Base-by-base conservation (phyloP, 2,329 filamentous ascomycete genomes). In the Fusarium hainanense region DNA sequence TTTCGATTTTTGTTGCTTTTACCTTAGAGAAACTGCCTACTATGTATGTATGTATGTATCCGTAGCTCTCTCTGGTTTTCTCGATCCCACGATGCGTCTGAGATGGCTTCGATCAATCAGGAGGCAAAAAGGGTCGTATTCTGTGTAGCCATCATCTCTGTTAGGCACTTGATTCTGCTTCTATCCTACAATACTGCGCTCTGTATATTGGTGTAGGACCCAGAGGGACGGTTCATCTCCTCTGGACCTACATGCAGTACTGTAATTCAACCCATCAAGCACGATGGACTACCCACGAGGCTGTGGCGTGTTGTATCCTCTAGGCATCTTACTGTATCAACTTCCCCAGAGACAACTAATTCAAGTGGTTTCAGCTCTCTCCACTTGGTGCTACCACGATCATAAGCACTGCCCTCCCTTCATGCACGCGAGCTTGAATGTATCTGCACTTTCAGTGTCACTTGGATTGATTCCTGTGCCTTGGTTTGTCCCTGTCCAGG, bases 1-100 rank as follows among this genome's bases (percentile, higher is more conserved):
- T 71, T 61, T 70, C 47, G 54, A 55, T 70, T 70, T 59, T 56
- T 65, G 30, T 58, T 40, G 44, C 42, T 70, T 71, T 65, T 60
- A 58, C 63, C 56, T 66, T 46, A 55, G 11, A 68, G 54, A 56
- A 70, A 54, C 44, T 63, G 63, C 30, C 16, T 42, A 43, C 34
- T 25, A 28, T 46, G 20, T n/a, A 23, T 23, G 20, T n/a, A 23
- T 23, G 21, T 5, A 23, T 23, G 21, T 23, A 23, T 23, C 21
- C 21, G 21, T 23, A 23, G 21, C 21, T 23, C 21, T 23, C 21
- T 23, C 21, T 23, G 21, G 10, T 13, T 23, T 34, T 42, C 55
- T 66, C 55, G 41, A 57, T 57, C 27, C 23, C 32, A 34, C 37
- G 21, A 56, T 43, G 40, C n/a, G 25, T 32, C 41, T 44, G 27